A percentile compares a stretch with the other conserved stretches of the same genome.
Evolutionary conservation across 192 early-diverging fungal genomes (phyloP).

Genomic region (Coemansia sp.): DNA sequence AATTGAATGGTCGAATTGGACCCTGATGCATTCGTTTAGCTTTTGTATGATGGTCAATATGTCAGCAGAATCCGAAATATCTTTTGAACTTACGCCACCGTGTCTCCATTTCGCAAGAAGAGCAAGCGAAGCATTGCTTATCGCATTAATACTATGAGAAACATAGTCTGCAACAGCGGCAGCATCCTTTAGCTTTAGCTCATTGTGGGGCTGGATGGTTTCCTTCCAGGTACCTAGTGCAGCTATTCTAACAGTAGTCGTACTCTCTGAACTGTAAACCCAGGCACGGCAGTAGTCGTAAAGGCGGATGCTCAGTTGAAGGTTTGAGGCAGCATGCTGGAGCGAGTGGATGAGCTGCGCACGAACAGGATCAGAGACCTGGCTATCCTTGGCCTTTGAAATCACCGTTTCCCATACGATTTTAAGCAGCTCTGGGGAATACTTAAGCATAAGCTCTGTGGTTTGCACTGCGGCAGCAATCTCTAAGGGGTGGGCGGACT

Average conservation of each 20-base stretch:
- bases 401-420: constrained; percentile 55
- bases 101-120: constrained; percentile 37
- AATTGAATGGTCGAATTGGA: constrained; percentile 15
- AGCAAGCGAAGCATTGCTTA: constrained; percentile 21
- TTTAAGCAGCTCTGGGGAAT: constrained; percentile 45
- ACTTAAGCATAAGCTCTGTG: constrained; percentile 45
- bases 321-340: constrained; percentile 38
- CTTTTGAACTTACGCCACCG: neutral
- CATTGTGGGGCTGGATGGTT: constrained; percentile 44
- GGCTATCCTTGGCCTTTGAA: constrained; percentile 26
- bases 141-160: constrained; percentile 14
- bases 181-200: constrained; percentile 34
- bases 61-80: neutral
- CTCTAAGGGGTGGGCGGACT: constrained; percentile 53
- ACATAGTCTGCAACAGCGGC: constrained; percentile 21
- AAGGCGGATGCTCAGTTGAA: constrained; percentile 45
- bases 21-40: constrained; percentile 12
- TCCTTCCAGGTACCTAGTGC: constrained; percentile 35
- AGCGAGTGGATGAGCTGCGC: constrained; percentile 51
- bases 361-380: constrained; percentile 33
- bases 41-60: neutral
- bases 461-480: constrained; percentile 51
- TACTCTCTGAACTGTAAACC: constrained; percentile 21
- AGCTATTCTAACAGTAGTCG: constrained; percentile 22
- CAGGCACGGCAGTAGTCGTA: constrained; percentile 37